These are phyloP conservation scores for Alternaria panax DNA, from an alignment of 2,329 filamentous ascomycete genomes.

Conservation along the genomic window DNA sequence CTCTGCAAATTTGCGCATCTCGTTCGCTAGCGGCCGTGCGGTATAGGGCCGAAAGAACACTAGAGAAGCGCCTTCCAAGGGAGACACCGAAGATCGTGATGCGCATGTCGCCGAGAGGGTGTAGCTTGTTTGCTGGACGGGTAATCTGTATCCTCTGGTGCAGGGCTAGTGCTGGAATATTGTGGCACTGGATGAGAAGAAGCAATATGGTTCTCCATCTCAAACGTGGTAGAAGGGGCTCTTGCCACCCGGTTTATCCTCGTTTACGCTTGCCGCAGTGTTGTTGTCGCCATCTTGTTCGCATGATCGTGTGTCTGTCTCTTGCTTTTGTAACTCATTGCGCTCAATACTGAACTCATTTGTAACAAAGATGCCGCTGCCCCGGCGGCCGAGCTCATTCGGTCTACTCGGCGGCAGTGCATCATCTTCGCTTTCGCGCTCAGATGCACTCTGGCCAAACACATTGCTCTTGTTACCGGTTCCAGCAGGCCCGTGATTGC, in stretches of 20 bases:
- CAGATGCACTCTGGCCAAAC: conserved; percentile 15
- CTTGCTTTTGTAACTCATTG: conserved; percentile 13
- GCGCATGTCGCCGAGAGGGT: background rate
- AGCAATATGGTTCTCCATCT: background rate
- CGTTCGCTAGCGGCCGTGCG: background rate
- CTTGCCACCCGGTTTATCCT: conserved; percentile 22
- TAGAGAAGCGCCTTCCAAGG: background rate
- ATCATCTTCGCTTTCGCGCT: conserved; percentile 29
- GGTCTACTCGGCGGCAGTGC: background rate
- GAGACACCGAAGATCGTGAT: background rate
- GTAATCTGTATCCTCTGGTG: background rate
- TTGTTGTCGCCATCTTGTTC: conserved; percentile 13
- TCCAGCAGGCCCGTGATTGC: conserved; percentile 7
- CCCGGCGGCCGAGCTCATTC: conserved; percentile 11
- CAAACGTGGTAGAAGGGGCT: conserved; percentile 24
- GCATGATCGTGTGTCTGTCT: conserved; percentile 10
- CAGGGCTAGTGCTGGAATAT: background rate
- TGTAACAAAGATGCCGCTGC: conserved; percentile 28
- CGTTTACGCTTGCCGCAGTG: conserved; percentile 17
- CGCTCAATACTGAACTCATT: conserved; percentile 31
- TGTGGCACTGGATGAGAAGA: background rate
- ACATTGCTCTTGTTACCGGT: conserved; percentile 15
- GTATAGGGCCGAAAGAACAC: background rate
- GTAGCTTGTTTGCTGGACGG: background rate
- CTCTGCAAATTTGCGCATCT: background rate